These are phyloP conservation scores for Lactarius sp. DNA, from an alignment of 768 basidiomycete species.

Conservation along the genomic window DNA sequence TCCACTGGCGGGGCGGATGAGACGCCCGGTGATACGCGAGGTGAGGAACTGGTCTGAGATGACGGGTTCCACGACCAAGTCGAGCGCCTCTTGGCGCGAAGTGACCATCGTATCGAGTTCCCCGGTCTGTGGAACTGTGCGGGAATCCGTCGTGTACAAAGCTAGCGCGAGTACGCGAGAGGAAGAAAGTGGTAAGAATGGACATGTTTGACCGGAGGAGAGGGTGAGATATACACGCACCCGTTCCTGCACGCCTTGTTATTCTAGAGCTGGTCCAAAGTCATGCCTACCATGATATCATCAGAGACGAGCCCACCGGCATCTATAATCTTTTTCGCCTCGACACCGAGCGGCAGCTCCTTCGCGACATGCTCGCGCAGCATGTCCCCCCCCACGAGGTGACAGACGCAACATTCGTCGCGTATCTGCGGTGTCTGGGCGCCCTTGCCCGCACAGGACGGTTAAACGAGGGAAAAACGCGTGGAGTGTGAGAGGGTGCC, in stretches of 20 bases:
- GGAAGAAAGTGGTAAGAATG: background rate
- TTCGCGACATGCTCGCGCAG: constrained; percentile 86
- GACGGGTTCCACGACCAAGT: constrained; percentile 87
- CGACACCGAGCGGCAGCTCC: constrained; percentile 82
- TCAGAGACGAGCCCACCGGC: constrained; percentile 88
- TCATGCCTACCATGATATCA: constrained; percentile 97
- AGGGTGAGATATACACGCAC: constrained; percentile 44
- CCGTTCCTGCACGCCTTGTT: constrained; percentile 94
- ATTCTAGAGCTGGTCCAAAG: constrained; percentile 81
- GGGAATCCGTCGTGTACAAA: constrained; percentile 99
- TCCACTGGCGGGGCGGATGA: constrained; percentile 86
- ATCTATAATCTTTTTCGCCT: constrained; percentile 99
- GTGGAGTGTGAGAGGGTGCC: constrained; percentile 29
- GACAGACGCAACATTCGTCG: constrained; percentile 33
- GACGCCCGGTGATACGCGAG: constrained; percentile 93
- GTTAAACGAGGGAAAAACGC: background rate
- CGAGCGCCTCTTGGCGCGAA: constrained; percentile 76
- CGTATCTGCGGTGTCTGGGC: constrained; percentile 95
- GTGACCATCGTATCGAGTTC: constrained; percentile 92
- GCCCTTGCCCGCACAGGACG: constrained; percentile 71
- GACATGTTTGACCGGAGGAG: too few species aligned
- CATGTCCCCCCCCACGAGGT: constrained; percentile 98
- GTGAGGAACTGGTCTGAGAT: constrained; percentile 95
- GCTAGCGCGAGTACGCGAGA: too few species aligned
- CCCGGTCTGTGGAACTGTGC: constrained; percentile 91